phyloP scores from a whole-genome alignment of 306 rosid species.

The Prunus mongolica region DNA sequence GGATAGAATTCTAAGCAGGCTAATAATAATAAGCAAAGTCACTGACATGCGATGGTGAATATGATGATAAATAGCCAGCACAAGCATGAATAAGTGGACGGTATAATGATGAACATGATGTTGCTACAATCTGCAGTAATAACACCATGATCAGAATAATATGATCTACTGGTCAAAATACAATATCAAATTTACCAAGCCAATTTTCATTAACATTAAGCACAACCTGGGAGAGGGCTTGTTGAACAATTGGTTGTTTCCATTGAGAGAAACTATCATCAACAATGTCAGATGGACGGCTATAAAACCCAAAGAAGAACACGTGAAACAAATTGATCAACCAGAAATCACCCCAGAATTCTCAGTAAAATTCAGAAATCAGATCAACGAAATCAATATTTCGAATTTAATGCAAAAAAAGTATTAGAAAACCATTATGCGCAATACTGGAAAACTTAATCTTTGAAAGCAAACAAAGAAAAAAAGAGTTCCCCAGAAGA shows the following conservation, averaged over 20 bases:
- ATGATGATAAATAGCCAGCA: conserved; percentile 88
- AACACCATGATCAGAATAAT: conserved; percentile 25
- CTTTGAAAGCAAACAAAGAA: not conserved
- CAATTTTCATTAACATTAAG: conserved; percentile 8
- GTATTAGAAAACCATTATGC: not conserved
- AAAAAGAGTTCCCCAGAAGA: not conserved
- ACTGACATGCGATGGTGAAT: conserved; percentile 87
- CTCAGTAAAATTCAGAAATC: not conserved
- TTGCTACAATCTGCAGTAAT: conserved; percentile 66
- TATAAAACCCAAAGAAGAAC: conserved; percentile 23
- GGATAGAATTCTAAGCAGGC: not conserved
- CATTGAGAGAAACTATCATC: conserved; percentile 70
- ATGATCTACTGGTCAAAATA: not conserved
- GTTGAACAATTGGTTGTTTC: conserved; percentile 83
- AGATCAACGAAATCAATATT: not conserved
- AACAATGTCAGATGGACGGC: conserved; percentile 54
- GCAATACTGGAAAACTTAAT: not conserved
- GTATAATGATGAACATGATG: conserved; percentile 59
- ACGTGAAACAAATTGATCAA: conserved; percentile 12
- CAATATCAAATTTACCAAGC: conserved; percentile 9
- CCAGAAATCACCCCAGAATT: not conserved
- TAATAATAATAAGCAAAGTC: conserved; percentile 18
- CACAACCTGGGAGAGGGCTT: conserved; percentile 80
- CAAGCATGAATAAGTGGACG: conserved; percentile 62
- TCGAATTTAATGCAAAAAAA: not conserved